phyloP scores from a whole-genome alignment of 2,329 filamentous ascomycete genomes.

The Aspergillus japonicus region DNA sequence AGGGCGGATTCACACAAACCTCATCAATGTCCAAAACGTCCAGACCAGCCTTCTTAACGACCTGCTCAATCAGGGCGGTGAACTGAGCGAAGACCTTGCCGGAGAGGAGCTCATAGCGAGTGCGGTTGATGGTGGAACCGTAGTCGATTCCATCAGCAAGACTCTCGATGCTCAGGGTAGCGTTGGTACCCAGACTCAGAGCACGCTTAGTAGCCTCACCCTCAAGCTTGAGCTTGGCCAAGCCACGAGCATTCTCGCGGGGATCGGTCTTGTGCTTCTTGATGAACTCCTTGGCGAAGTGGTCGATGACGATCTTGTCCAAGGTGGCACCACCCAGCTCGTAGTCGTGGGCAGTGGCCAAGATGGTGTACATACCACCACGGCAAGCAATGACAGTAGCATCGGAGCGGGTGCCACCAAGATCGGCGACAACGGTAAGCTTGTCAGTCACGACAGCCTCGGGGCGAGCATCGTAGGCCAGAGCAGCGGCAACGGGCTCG shows the following conservation, averaged over 20 bases:
- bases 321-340: conserved; percentile 83
- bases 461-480: conserved; percentile 86
- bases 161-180: conserved; percentile 89
- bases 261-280: conserved; percentile 95
- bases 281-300: conserved; percentile 98
- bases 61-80: conserved; percentile 78
- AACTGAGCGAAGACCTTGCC: conserved; percentile 86
- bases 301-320: conserved; percentile 87
- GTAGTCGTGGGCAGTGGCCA: conserved; percentile 93
- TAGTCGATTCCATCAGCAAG: conserved; percentile 88
- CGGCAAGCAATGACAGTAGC: conserved; percentile 86
- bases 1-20: conserved; percentile 32
- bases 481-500: conserved; percentile 82
- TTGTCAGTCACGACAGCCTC: conserved; percentile 78
- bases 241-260: conserved; percentile 71
- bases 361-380: conserved; percentile 92
- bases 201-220: conserved; percentile 89
- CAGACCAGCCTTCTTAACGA: conserved; percentile 85
- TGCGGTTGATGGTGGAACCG: conserved; percentile 84
- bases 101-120: conserved; percentile 86
- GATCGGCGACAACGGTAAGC: conserved; percentile 83
- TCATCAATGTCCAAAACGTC: conserved; percentile 92
- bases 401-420: conserved; percentile 90
- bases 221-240: conserved; percentile 92
- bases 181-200: conserved; percentile 81